phyloP scores from a whole-genome alignment of 2,329 filamentous ascomycete genomes.

The Aspergillus sp. region DNA sequence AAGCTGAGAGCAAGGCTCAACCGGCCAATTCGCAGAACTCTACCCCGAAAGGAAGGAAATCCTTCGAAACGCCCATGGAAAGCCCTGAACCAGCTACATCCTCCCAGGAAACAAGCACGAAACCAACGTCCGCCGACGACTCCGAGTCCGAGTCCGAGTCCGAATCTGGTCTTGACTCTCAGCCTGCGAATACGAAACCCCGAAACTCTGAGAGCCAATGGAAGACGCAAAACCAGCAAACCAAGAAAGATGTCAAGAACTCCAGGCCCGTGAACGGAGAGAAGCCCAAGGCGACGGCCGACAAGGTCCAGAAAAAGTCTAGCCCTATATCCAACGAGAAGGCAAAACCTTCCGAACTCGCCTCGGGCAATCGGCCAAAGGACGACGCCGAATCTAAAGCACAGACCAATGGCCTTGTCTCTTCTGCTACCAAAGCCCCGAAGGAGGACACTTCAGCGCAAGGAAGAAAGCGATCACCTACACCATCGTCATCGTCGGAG shows the following conservation, averaged over 20 bases:
- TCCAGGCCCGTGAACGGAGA: background rate
- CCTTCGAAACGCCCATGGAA: background rate
- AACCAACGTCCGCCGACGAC: background rate
- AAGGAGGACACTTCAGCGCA: background rate
- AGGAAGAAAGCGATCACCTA: background rate
- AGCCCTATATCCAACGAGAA: background rate
- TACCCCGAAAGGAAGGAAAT: background rate
- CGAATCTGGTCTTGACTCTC: background rate
- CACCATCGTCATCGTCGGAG: background rate
- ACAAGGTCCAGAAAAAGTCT: background rate
- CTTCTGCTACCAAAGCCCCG: background rate
- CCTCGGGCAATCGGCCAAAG: background rate
- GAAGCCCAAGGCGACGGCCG: background rate
- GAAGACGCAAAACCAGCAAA: background rate
- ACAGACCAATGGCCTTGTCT: background rate
- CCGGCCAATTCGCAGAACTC: background rate
- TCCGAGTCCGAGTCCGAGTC: background rate
- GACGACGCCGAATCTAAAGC: background rate
- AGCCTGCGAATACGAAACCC: background rate
- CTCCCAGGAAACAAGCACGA: background rate
- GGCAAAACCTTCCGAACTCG: background rate
- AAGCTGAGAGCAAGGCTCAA: constrained; percentile 2
- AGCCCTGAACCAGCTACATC: background rate
- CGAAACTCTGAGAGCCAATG: background rate
- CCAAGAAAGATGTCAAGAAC: background rate